phyloP scores from a whole-genome alignment of 2,329 filamentous ascomycete species.

The Exophiala oligosperma region DNA sequence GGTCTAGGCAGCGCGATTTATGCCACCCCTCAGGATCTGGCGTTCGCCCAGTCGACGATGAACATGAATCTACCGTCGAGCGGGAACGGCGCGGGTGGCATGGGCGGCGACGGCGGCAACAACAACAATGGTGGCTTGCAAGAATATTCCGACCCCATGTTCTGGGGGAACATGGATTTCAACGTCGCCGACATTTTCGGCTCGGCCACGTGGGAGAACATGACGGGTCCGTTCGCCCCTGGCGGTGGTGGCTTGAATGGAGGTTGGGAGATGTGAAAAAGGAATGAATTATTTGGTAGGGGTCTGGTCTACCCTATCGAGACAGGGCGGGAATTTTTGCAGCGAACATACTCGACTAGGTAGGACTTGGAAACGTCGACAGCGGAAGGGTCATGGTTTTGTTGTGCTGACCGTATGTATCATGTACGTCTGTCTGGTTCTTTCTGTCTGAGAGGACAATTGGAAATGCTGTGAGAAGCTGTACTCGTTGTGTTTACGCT shows the following conservation, averaged over 20 bases:
- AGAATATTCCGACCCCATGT: constrained; percentile 29
- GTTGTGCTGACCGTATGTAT: no score
- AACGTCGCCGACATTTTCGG: constrained; percentile 31
- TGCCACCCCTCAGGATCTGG: constrained; percentile 26
- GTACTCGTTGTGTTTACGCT: no score
- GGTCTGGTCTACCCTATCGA: no score
- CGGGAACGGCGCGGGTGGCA: background rate
- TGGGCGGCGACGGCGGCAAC: background rate
- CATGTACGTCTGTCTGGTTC: no score
- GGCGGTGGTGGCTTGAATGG: constrained; percentile 18
- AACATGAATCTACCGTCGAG: constrained; percentile 17
- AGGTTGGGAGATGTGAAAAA: constrained; percentile 20
- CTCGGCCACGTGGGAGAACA: constrained; percentile 29
- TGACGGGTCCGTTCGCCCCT: constrained; percentile 27
- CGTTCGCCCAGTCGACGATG: constrained; percentile 27
- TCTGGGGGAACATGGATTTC: constrained; percentile 30
- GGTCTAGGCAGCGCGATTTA: constrained; percentile 24
- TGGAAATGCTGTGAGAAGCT: no score
- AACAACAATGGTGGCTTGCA: constrained; percentile 14
- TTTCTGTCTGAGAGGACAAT: no score
- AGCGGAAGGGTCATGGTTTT: no score
- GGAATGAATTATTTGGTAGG: no score
- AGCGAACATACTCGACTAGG: no score
- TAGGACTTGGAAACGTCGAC: no score
- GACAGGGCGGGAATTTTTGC: no score